phyloP scores from a whole-genome alignment of 768 basidiomycete species.

The Russula sp. region DNA sequence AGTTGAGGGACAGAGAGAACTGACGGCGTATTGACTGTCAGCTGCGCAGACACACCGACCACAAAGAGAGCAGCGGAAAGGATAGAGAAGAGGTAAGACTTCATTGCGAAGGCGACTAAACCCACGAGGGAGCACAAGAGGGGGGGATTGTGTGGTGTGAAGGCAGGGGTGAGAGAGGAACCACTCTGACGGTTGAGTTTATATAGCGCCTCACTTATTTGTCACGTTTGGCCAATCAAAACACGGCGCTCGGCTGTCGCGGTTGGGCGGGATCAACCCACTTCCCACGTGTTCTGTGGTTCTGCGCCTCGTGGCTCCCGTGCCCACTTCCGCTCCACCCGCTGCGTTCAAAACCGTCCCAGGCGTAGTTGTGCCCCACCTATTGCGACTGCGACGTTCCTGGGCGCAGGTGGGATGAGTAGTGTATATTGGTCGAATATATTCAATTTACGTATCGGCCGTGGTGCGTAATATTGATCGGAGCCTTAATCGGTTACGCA shows the following conservation, averaged over 20 bases:
- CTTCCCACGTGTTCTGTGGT: not conserved
- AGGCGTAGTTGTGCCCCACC: no score
- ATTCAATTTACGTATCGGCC: not conserved
- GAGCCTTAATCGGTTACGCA: not conserved
- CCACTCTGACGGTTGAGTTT: not conserved
- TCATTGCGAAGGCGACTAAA: constrained; percentile 36
- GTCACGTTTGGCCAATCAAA: not conserved
- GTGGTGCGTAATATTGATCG: not conserved
- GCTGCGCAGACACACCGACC: constrained; percentile 39
- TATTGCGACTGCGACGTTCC: not conserved
- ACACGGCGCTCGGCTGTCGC: not conserved
- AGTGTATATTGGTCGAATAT: not conserved
- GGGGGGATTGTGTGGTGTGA: constrained; percentile 27
- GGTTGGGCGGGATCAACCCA: not conserved
- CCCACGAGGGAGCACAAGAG: constrained; percentile 22
- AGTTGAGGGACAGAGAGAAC: constrained; percentile 25
- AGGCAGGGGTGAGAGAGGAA: constrained; percentile 26
- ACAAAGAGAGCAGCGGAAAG: constrained; percentile 36
- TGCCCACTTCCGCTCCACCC: not conserved
- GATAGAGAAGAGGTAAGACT: constrained; percentile 34
- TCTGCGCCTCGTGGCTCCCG: not conserved
- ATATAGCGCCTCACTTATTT: constrained; percentile 1
- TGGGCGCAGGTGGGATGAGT: not conserved
- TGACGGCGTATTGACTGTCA: constrained; percentile 67
- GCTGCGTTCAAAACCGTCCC: not conserved